A percentile compares a stretch with the other conserved stretches of the same genome.
phyloP scores from a whole-genome alignment of 139 green algal species.

The Chlorella sp. region DNA sequence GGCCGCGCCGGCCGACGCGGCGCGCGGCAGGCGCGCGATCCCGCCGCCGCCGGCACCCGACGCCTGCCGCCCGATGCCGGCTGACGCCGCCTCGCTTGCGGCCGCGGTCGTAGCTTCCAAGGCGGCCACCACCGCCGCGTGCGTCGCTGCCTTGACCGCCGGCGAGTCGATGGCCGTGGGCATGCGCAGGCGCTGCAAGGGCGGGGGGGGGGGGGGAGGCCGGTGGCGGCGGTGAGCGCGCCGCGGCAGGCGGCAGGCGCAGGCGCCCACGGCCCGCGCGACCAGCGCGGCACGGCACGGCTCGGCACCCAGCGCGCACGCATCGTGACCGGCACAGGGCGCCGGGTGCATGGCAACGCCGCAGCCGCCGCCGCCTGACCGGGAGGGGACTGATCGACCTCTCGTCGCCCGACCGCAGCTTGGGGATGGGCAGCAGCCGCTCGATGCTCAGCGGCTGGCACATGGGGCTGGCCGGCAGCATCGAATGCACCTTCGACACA shows the following conservation, averaged over 20 bases:
- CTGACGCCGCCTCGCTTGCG: background rate
- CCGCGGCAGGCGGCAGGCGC: background rate
- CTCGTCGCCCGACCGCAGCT: background rate
- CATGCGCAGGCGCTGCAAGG: conserved; percentile 3
- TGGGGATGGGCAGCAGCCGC: conserved; percentile 35
- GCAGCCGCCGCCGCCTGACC: background rate
- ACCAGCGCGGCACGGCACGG: background rate
- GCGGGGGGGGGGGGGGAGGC: background rate
- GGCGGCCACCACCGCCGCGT: conserved; percentile 29
- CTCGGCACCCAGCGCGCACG: background rate
- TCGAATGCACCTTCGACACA: conserved; percentile 13
- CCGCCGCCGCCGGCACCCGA: background rate
- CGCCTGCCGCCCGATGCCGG: background rate
- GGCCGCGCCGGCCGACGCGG: conserved; percentile 21
- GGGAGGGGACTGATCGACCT: background rate
- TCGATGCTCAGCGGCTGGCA: conserved; percentile 12
- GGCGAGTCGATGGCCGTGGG: conserved; percentile 24
- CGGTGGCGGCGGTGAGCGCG: background rate
- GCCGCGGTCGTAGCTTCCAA: conserved; percentile 15
- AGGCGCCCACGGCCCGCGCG: background rate
- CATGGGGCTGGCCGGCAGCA: conserved; percentile 20
- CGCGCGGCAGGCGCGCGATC: conserved; percentile 13
- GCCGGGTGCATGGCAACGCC: conserved; percentile 3
- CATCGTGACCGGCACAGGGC: background rate
- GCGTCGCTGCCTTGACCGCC: conserved; percentile 30